Conservation (phyloP, 257 asterid genomes). For the Gardenia jasminoides region DNA sequence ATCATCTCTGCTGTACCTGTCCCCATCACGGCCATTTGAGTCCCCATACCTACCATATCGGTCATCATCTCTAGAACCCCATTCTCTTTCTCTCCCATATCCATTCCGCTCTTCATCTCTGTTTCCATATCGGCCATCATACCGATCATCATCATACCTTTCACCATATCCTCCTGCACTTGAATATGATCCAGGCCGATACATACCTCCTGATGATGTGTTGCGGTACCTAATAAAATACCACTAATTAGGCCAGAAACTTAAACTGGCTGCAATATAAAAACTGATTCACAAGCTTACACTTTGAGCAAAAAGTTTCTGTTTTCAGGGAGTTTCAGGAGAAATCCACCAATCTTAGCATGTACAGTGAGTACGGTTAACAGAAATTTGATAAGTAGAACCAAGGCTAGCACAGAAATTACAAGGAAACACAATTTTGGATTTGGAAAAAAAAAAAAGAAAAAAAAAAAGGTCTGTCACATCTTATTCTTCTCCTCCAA, state of each 20-base stretch:
- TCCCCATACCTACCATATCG: constrained; percentile 69
- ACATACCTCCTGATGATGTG: constrained; percentile 59
- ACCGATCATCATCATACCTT: constrained; percentile 66
- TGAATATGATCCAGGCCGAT: constrained; percentile 63
- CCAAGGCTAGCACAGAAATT: neutral
- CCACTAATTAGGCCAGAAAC: constrained; percentile 1
- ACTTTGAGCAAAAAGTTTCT: neutral
- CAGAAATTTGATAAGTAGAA: neutral
- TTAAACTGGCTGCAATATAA: neutral
- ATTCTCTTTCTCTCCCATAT: constrained; percentile 74
- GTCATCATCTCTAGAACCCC: constrained; percentile 71
- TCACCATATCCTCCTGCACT: constrained; percentile 64
- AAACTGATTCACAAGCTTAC: neutral
- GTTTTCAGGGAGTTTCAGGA: neutral
- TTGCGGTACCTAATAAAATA: constrained; percentile 57
- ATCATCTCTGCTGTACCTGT: constrained; percentile 66
- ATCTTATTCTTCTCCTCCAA: neutral
- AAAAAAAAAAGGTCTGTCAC: neutral
- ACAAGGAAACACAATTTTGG: neutral
- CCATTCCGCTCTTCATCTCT: constrained; percentile 81
- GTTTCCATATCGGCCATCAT: constrained; percentile 56
- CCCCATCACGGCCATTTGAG: constrained; percentile 69
- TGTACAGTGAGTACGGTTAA: neutral
- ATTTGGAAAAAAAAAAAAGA: no score
- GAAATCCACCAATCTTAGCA: neutral